Percentiles rank a stretch among this genome's conserved stretches.
These are phyloP conservation scores for Amanita polypyramis DNA, from an alignment of 768 basidiomycete species.

Conservation along the genomic window DNA sequence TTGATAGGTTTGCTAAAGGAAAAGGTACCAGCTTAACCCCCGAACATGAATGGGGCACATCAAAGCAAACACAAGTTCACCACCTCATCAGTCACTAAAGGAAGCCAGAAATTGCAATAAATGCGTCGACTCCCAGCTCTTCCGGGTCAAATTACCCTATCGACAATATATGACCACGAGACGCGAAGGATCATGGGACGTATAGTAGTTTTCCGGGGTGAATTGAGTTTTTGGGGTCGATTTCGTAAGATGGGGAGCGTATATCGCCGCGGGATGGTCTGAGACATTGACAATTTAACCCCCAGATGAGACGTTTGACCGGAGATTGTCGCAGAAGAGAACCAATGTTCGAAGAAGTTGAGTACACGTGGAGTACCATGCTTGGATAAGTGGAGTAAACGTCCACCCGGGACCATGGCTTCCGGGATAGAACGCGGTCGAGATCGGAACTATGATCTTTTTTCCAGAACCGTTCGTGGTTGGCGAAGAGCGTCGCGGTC, in stretches of 20 bases:
- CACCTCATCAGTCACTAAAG: slow-evolving; percentile 24
- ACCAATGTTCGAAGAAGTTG: slow-evolving; percentile 11
- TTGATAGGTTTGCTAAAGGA: slow-evolving; percentile 17
- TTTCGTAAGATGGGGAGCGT: slow-evolving; percentile 18
- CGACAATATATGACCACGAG: slow-evolving; percentile 33
- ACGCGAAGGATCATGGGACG: slow-evolving; percentile 23
- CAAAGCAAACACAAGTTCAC: too few species aligned
- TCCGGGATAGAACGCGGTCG: slow-evolving; percentile 9
- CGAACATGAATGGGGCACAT: too few species aligned
- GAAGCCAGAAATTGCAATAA: slow-evolving; percentile 25
- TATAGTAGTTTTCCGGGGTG: slow-evolving; percentile 19
- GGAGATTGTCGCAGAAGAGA: slow-evolving; percentile 9
- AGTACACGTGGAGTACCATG: too few species aligned
- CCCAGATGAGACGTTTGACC: not conserved
- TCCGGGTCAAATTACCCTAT: slow-evolving; percentile 24
- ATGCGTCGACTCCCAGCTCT: slow-evolving; percentile 29
- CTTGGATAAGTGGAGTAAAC: too few species aligned
- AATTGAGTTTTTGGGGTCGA: slow-evolving; percentile 16
- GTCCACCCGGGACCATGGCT: slow-evolving; percentile 5
- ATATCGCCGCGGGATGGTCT: slow-evolving; percentile 39
- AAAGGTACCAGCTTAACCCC: too few species aligned
- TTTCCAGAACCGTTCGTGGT: not conserved
- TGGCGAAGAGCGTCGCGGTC: not conserved
- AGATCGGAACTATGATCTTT: slow-evolving; percentile 6
- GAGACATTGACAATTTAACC: slow-evolving; percentile 28